phyloP scores from a whole-genome alignment of 768 basidiomycete species.

The Dioszegia crocea region DNA sequence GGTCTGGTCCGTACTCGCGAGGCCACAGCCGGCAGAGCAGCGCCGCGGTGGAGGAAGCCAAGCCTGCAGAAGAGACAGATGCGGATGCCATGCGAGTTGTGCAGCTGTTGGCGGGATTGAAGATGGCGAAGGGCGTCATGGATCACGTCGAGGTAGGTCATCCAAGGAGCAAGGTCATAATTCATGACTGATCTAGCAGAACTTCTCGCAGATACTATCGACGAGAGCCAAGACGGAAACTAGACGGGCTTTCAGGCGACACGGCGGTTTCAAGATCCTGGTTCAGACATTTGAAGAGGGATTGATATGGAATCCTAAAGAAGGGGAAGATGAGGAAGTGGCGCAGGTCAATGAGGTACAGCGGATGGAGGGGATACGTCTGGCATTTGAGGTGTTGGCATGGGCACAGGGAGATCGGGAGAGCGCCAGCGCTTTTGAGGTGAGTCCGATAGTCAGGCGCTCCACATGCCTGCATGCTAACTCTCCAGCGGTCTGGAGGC shows the following conservation, averaged over 20 bases:
- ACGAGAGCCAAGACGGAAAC: slow-evolving; percentile 16
- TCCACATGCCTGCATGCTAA: background rate
- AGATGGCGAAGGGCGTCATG: slow-evolving; percentile 23
- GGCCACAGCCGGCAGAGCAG: slow-evolving; percentile 5
- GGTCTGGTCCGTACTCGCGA: background rate
- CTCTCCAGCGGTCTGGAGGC: background rate
- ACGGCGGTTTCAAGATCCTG: slow-evolving; percentile 27
- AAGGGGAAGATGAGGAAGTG: slow-evolving; percentile 18
- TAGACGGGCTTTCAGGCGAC: slow-evolving; percentile 32
- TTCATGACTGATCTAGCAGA: slow-evolving; percentile 17
- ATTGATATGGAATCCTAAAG: slow-evolving; percentile 14
- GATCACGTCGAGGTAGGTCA: slow-evolving; percentile 25
- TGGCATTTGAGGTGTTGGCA: slow-evolving; percentile 29
- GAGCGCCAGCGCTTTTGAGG: slow-evolving; percentile 21
- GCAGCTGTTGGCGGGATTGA: slow-evolving; percentile 24
- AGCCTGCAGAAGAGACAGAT: slow-evolving; percentile 29
- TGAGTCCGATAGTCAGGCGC: slow-evolving; percentile 6
- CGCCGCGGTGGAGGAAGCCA: slow-evolving; percentile 4
- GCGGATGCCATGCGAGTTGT: slow-evolving; percentile 20
- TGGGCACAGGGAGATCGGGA: slow-evolving; percentile 32
- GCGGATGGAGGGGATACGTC: slow-evolving; percentile 34
- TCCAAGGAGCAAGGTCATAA: background rate
- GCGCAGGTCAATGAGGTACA: slow-evolving; percentile 38
- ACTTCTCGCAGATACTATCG: slow-evolving; percentile 28
- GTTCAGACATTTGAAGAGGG: slow-evolving; percentile 10